Percentiles rank a stretch among this genome's conserved stretches.
These are phyloP conservation scores for Calycina herbarum DNA, from an alignment of 2,329 filamentous ascomycete species.

Conservation along the genomic window DNA sequence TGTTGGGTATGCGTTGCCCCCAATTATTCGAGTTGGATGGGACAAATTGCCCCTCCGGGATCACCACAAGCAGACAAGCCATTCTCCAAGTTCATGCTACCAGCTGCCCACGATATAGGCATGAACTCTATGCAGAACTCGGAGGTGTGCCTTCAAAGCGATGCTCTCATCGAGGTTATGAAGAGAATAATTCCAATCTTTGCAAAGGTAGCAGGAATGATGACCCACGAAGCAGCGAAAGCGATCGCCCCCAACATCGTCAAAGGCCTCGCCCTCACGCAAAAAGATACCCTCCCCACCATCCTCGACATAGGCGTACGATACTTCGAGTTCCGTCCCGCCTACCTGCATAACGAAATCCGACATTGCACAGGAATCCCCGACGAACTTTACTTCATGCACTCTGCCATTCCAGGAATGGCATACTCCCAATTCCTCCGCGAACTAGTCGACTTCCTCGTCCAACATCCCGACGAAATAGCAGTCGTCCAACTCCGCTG, in stretches of 20 bases:
- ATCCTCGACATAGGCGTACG: constrained; percentile 49
- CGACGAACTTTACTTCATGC: constrained; percentile 51
- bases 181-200: constrained; percentile 27
- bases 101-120: constrained; percentile 49
- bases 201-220: constrained; percentile 28
- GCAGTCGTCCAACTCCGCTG: constrained; percentile 51
- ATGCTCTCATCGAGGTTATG: constrained; percentile 35
- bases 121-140: constrained; percentile 52
- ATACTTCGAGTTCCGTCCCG: constrained; percentile 54
- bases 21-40: constrained; percentile 47
- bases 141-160: constrained; percentile 40
- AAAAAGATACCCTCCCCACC: constrained; percentile 47
- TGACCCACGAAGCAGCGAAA: constrained; percentile 30
- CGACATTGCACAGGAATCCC: constrained; percentile 41
- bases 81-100: constrained; percentile 47
- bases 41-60: constrained; percentile 42
- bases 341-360: constrained; percentile 46
- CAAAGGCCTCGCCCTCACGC: constrained; percentile 49
- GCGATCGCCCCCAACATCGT: constrained; percentile 44
- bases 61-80: constrained; percentile 42
- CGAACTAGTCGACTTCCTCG: constrained; percentile 45
- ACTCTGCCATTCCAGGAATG: constrained; percentile 52
- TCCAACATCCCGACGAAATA: constrained; percentile 45
- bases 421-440: constrained; percentile 45
- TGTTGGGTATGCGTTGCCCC: constrained; percentile 47